A percentile compares a stretch with the other conserved stretches of the same genome.
Conservation (phyloP, 1,139 yeast genomes). For the Pichia sp. region DNA sequence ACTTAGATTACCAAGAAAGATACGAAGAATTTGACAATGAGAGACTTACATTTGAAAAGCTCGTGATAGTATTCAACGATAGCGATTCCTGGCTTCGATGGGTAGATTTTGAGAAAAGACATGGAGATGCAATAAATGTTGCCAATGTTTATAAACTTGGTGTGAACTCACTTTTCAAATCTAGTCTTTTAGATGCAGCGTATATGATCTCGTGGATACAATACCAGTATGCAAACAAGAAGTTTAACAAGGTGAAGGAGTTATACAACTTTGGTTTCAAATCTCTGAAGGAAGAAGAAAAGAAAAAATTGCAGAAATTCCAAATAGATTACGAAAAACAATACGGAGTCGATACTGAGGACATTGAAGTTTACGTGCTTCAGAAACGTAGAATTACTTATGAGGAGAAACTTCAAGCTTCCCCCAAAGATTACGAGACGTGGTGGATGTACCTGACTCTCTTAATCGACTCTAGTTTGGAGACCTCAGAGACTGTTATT, state of each 20-base stretch:
- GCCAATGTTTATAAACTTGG: constrained; percentile 65
- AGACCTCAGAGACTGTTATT: constrained; percentile 24
- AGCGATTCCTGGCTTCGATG: constrained; percentile 61
- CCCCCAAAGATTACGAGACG: constrained; percentile 58
- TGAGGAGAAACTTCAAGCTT: constrained; percentile 37
- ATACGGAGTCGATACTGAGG: constrained; percentile 44
- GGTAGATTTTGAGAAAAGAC: constrained; percentile 51
- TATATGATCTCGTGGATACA: constrained; percentile 52
- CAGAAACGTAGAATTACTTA: constrained; percentile 51
- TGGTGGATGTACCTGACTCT: constrained; percentile 75
- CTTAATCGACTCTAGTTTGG: constrained; percentile 27
- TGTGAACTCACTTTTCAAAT: constrained; percentile 42
- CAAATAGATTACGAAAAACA: constrained; percentile 59
- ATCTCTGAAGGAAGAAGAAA: constrained; percentile 31
- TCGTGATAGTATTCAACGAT: constrained; percentile 45
- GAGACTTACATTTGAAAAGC: constrained; percentile 50
- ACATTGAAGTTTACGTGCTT: constrained; percentile 46
- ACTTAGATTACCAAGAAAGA: constrained; percentile 63
- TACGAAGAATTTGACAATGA: constrained; percentile 54
- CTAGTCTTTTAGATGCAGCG: constrained; percentile 30
- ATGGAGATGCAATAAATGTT: constrained; percentile 40
- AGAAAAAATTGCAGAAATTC: constrained; percentile 38
- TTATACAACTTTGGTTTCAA: constrained; percentile 51
- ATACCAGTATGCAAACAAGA: constrained; percentile 64
- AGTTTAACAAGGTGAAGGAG: constrained; percentile 58